Evolutionary conservation across 2,329 filamentous ascomycete species (phyloP).

Genomic region (Plectosphaerella plurivora): DNA sequence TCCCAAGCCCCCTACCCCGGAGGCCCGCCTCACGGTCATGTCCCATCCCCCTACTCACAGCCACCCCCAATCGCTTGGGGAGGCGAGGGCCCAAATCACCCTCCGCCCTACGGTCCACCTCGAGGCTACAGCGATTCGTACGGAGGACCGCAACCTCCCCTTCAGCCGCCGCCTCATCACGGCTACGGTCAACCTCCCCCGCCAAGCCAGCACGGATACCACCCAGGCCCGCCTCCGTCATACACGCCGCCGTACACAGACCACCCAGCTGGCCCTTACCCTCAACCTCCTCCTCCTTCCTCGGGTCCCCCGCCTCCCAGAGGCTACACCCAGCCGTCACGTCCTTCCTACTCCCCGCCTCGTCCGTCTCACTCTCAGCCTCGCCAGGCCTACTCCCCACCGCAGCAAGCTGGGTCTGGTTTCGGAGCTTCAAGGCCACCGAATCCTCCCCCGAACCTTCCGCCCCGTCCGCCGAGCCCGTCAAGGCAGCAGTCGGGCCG

Average conservation of each 20-base stretch:
- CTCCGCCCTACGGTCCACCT: slow-evolving; percentile 8
- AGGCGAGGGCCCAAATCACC: slow-evolving; percentile 3
- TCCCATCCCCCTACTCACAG: background rate
- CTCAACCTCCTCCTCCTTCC: slow-evolving; percentile 12
- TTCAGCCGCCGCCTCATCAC: background rate
- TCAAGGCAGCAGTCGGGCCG: background rate
- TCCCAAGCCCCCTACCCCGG: background rate
- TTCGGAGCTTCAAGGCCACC: slow-evolving; percentile 5
- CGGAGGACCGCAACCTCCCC: background rate
- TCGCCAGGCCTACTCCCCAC: background rate
- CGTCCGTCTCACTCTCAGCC: background rate
- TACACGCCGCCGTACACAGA: slow-evolving; percentile 6
- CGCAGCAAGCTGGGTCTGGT: background rate
- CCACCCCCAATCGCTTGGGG: background rate
- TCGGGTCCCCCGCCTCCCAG: slow-evolving; percentile 16
- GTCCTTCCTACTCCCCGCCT: background rate
- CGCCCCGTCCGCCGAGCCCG: background rate
- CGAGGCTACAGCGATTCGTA: background rate
- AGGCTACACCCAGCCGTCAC: slow-evolving; percentile 7
- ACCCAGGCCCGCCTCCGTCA: slow-evolving; percentile 3
- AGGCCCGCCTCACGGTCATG: background rate
- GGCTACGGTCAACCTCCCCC: slow-evolving; percentile 1
- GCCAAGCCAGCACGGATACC: background rate
- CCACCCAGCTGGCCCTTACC: background rate
- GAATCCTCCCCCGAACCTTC: background rate